Base-by-base conservation (phyloP, 2,329 filamentous ascomycete species). In the Phialophora macrospora region DNA sequence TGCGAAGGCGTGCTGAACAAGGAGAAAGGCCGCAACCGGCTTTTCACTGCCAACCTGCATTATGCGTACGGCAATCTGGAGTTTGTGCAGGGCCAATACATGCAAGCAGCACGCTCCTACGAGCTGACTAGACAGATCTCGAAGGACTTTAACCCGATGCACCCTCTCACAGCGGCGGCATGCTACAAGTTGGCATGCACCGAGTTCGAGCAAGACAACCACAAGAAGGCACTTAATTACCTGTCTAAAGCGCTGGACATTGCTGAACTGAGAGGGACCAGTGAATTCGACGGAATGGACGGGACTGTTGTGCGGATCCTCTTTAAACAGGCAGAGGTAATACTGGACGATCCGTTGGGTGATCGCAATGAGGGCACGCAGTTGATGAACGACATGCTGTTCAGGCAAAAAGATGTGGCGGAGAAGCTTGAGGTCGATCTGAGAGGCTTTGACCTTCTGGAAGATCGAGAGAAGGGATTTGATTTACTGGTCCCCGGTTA, bases 41-140 rank as follows among this genome's bases (percentile, higher is more conserved):
- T 49, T 20, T 60, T 55, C n/a, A 46, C 38, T 5, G 62, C 62
- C 14, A 26, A 60, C 28, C 6, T 65, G 46, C 30, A 65, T 44
- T 62, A 54, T 17, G 62, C 62, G 3, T 62, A 62, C 6, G 62
- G 62, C 41, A 62, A 65, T n/a, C 17, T 61, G 17, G 62, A 65
- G 41, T 44, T 65, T 32, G 49, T n/a, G 14, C 57, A 65, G 22
- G n/a, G 34, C 17, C 41, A 62, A 12, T 52, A 38, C 28, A 34
- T 22, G 9, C n/a, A 30, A 26, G 62, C 62, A n/a, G 34, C 48
- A 28, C 28, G 30, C 17, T 30, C 26, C 12, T 65, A 55, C 34
- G 57, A 61, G 26, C n/a, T 12, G 32, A 49, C 28, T 5, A 60
- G 57, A 17, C 46, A 55, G 28, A 65, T 61, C 44, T 34, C 41